Percentiles rank a stretch among this genome's conserved stretches.
Conservation (phyloP, 106 monocot species). For the Allium fistulosum region DNA sequence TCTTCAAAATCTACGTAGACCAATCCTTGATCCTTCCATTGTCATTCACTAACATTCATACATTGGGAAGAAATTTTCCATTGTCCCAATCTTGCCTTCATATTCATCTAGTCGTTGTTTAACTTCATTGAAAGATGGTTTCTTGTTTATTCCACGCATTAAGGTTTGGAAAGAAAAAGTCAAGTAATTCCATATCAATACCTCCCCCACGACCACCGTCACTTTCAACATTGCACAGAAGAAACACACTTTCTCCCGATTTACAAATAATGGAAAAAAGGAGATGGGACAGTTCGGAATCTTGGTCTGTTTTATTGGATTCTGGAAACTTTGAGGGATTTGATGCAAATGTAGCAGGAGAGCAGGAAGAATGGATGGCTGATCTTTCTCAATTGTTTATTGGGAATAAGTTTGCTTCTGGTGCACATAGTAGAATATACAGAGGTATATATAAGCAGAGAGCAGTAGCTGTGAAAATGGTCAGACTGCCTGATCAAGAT, state of each 20-base stretch:
- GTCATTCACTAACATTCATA: slow-evolving; percentile 5
- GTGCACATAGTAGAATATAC: slow-evolving; percentile 85
- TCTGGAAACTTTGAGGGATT: slow-evolving; percentile 21
- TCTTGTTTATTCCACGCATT: slow-evolving; percentile 33
- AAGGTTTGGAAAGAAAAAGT: slow-evolving; percentile 25
- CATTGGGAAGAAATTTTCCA: slow-evolving; percentile 2
- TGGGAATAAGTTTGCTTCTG: slow-evolving; percentile 90
- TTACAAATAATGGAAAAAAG: slow-evolving; percentile 65
- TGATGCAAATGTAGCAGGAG: slow-evolving; percentile 17
- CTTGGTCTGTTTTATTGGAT: slow-evolving; percentile 90
- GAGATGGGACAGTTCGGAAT: slow-evolving; percentile 77
- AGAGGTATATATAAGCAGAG: slow-evolving; percentile 86
- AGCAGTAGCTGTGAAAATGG: slow-evolving; percentile 90
- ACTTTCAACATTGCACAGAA: slow-evolving; percentile 10
- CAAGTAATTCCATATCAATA: not conserved
- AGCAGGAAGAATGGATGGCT: slow-evolving; percentile 85
- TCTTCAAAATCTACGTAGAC: not conserved
- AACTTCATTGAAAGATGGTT: slow-evolving; percentile 6
- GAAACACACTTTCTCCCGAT: slow-evolving; percentile 17
- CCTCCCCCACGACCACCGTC: slow-evolving; percentile 19
- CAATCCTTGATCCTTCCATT: not conserved
- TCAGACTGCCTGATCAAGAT: slow-evolving; percentile 67
- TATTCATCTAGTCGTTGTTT: slow-evolving; percentile 6
- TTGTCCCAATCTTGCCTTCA: slow-evolving; percentile 9
- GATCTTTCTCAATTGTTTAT: slow-evolving; percentile 89